Percentiles rank a stretch among this genome's conserved stretches.
Evolutionary conservation across 306 rosid genomes (phyloP).

Genomic region (Acmispon strigosus): DNA sequence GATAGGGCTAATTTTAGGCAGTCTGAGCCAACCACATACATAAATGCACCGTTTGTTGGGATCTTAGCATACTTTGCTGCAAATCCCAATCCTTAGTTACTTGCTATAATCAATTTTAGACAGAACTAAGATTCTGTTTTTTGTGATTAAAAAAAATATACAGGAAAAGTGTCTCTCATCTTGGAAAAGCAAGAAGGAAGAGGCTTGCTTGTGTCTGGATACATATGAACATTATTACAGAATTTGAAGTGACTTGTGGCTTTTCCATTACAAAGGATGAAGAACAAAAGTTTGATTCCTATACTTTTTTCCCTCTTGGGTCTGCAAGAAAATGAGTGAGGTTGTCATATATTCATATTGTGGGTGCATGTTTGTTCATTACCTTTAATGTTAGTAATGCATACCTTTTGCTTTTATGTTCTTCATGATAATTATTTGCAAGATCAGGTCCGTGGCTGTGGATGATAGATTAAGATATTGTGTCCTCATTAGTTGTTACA

Average conservation of each 20-base stretch:
- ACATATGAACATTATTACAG: no score
- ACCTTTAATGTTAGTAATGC: no score
- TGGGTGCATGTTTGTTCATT: not conserved
- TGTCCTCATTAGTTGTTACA: no score
- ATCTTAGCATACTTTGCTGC: conserved; percentile 65
- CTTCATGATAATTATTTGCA: no score
- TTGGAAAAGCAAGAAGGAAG: conserved; percentile 56
- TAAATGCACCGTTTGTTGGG: conserved; percentile 94
- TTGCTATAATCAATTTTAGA: not conserved
- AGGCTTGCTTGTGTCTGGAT: conserved; percentile 28
- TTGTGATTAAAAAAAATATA: conserved; percentile 15
- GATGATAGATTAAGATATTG: no score
- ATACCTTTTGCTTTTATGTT: no score
- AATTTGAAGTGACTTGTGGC: no score
- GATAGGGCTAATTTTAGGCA: conserved; percentile 64
- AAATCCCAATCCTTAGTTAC: conserved; percentile 36
- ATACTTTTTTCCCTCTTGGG: not conserved
- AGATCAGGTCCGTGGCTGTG: no score
- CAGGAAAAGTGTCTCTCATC: conserved; percentile 54
- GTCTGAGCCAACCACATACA: conserved; percentile 91
- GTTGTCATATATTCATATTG: not conserved
- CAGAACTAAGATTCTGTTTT: conserved; percentile 4
- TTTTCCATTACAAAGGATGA: no score
- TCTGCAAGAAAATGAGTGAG: not conserved
- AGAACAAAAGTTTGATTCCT: no score